Conservation (phyloP, 1,284 basidiomycete species). For the Cystobasidiaceae sp. region DNA sequence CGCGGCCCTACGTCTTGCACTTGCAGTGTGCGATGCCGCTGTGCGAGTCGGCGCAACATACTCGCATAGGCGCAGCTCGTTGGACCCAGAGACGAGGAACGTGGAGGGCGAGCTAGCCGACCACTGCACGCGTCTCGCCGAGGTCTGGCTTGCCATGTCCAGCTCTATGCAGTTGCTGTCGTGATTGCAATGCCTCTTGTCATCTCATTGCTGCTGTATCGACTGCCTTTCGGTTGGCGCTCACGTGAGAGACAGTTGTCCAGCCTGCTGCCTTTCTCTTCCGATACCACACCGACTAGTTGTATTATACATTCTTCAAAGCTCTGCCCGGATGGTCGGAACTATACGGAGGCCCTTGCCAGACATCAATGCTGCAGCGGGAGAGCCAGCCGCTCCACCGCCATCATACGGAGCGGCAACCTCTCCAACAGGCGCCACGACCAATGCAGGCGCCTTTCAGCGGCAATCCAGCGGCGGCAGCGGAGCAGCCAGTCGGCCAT, state of each 20-base stretch:
- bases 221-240: too few relatives aligned
- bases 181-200: too few relatives aligned
- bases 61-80: conserved; percentile 36
- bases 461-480: background rate
- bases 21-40: background rate
- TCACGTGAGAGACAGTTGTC: too few relatives aligned
- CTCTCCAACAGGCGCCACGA: background rate
- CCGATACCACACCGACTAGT: too few relatives aligned
- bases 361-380: background rate
- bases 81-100: conserved; percentile 36
- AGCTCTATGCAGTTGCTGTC: background rate
- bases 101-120: background rate
- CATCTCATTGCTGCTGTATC: too few relatives aligned
- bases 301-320: too few relatives aligned
- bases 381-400: background rate
- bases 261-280: background rate
- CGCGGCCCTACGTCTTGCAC: background rate
- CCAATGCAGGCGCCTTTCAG: conserved; percentile 7
- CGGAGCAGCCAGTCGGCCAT: background rate
- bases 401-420: conserved; percentile 13
- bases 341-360: conserved; percentile 17
- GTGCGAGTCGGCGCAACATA: background rate
- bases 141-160: background rate
- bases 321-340: background rate
- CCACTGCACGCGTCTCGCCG: conserved; percentile 16